Conservation (phyloP, 1,139 yeast genomes). For the Hyphopichia wangnamkhiaoensis region DNA sequence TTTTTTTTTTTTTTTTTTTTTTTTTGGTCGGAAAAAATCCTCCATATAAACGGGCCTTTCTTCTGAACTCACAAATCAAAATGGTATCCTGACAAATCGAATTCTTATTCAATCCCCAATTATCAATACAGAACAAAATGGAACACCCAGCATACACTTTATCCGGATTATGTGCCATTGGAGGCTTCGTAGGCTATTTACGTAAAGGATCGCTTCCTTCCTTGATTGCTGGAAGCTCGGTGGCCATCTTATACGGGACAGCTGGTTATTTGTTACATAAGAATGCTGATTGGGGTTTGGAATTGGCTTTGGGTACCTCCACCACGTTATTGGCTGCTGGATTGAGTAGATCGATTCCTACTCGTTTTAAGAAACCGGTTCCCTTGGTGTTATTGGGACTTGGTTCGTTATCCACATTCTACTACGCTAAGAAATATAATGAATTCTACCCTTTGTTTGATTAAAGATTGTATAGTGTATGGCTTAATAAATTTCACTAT, state of each 20-base stretch:
- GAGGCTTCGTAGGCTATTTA: constrained; percentile 71
- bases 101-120: not conserved
- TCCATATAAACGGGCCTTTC: too few species aligned
- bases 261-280: constrained; percentile 77
- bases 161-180: constrained; percentile 71
- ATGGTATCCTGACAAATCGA: not conserved
- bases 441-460: constrained; percentile 55
- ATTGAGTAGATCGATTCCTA: constrained; percentile 62
- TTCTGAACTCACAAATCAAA: too few species aligned
- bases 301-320: constrained; percentile 75
- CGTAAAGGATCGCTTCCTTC: constrained; percentile 82
- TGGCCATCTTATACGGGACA: constrained; percentile 68
- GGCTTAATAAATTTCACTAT: too few species aligned
- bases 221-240: constrained; percentile 70
- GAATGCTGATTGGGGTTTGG: constrained; percentile 79
- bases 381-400: constrained; percentile 66
- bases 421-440: constrained; percentile 70
- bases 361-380: constrained; percentile 66
- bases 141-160: constrained; percentile 81
- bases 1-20: too few species aligned
- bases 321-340: constrained; percentile 68
- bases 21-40: too few species aligned
- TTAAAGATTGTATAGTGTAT: too few species aligned
- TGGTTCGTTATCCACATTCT: constrained; percentile 66
- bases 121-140: constrained; percentile 27